Evolutionary conservation across 805 yeast species (phyloP).

Genomic region (Barnettozyma sucrosica): DNA sequence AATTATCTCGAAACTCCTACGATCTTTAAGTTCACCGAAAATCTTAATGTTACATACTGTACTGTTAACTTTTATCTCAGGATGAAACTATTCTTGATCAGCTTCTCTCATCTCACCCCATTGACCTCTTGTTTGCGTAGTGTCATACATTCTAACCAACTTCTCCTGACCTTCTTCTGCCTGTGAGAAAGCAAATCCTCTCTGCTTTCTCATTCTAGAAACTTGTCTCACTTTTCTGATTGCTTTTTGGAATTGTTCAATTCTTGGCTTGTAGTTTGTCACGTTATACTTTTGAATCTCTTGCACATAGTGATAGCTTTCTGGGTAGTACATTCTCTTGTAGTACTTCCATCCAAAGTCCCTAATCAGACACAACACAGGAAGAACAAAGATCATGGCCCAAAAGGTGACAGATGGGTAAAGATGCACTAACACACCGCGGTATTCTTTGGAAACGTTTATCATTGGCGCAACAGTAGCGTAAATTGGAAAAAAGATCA

Average conservation of each 20-base stretch:
- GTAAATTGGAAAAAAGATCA: constrained; percentile 81
- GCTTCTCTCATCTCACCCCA: constrained; percentile 55
- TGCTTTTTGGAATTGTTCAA: constrained; percentile 95
- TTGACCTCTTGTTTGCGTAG: constrained; percentile 77
- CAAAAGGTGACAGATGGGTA: constrained; percentile 79
- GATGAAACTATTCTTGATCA: constrained; percentile 18
- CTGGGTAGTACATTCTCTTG: constrained; percentile 87
- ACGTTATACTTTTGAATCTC: constrained; percentile 94
- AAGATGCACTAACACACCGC: constrained; percentile 70
- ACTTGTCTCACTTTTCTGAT: constrained; percentile 97
- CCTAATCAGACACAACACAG: constrained; percentile 72
- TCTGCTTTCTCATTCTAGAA: constrained; percentile 94
- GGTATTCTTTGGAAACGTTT: constrained; percentile 75
- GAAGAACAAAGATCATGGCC: constrained; percentile 73
- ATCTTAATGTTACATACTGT: neutral
- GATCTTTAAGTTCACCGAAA: neutral
- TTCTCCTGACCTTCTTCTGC: constrained; percentile 92
- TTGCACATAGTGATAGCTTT: constrained; percentile 90
- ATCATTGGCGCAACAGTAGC: constrained; percentile 79
- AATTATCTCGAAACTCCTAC: neutral
- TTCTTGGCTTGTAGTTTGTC: constrained; percentile 90
- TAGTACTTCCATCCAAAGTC: constrained; percentile 94
- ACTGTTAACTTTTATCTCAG: neutral
- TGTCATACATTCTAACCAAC: constrained; percentile 89
- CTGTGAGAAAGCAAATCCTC: constrained; percentile 98